Evolutionary conservation across 2,329 filamentous ascomycete genomes (phyloP), one percentile per base, ranked within the genome.

Genomic region (Myriangium duriaei): DNA sequence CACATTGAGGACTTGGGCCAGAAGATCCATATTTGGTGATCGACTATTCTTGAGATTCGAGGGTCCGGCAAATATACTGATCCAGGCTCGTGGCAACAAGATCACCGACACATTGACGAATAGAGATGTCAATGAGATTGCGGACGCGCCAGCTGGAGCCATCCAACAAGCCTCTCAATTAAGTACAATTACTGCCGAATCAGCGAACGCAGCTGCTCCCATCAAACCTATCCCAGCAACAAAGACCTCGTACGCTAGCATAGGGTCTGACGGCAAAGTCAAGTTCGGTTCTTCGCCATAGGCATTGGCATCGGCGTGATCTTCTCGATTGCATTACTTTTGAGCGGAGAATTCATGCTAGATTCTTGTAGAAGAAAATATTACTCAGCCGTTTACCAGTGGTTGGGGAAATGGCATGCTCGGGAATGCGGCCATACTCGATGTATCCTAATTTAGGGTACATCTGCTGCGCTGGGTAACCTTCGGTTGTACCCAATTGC

Each of bases 21-120:
- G 87, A 43, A 74, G 82, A 51, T 83, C 83, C 1, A 81, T 98
- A 40, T 96, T 86, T 84, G 91, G 91, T 14, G 91, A 98, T 56
- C 67, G 88, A 45, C 67, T 96, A 16, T 96, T 96, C 60, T 65
- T 98, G 19, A 81, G 83, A 53, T 95, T 98, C 56, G 73, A 79
- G 40, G 91, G 91, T 0, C 91, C 91, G 2, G 74, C 74, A 4
- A 95, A 82, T 2, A 73, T 98, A 34, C 69, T 96, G 30, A 67
- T 98, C 51, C 92, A 93, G 46, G 92, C 85, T 37, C 76, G 88
- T n/a, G 86, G 79, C 11, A 74, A 83, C 14, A 71, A 81, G 11
- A 64, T 93, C 30, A 76, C 74, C 37, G 88, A 98, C 47, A 73
- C 82, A 2, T 65, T 98, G 47, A 83, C 79, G 4, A 68, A 71